Evolutionary conservation across 2,329 filamentous ascomycete genomes (phyloP).

Genomic region (Purpureocillium takamizusanense): DNA sequence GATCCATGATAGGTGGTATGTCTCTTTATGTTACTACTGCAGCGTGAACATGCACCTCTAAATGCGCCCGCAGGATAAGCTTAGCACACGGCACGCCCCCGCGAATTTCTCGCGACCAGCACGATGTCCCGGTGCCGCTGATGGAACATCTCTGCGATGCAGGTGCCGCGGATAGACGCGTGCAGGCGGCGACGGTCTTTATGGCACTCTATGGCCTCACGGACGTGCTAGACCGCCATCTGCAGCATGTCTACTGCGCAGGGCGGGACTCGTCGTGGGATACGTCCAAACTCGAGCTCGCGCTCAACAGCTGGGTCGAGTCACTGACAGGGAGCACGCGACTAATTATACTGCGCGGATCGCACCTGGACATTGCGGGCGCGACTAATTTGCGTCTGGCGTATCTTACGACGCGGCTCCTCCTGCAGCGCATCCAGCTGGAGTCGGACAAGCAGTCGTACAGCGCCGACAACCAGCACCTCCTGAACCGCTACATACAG

Average conservation of each 20-base stretch:
- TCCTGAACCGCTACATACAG: conserved; percentile 26
- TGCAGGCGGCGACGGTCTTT: conserved; percentile 27
- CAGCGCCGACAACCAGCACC: conserved; percentile 9
- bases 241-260: conserved; percentile 26
- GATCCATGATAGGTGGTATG: conserved; percentile 46
- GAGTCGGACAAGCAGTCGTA: conserved; percentile 25
- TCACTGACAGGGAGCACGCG: conserved; percentile 26
- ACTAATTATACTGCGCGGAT: conserved; percentile 31
- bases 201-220: conserved; percentile 35
- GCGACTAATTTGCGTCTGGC: conserved; percentile 41
- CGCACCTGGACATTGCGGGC: conserved; percentile 29
- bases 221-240: conserved; percentile 21
- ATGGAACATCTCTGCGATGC: conserved; percentile 22
- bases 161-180: conserved; percentile 7
- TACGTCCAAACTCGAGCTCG: conserved; percentile 25
- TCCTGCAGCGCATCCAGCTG: conserved; percentile 37
- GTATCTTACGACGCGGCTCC: conserved; percentile 37
- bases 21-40: neutral
- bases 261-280: conserved; percentile 15
- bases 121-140: conserved; percentile 37
- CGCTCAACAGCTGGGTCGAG: conserved; percentile 35
- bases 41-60: neutral
- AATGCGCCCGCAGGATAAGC: conserved; percentile 32
- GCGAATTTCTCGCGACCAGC: conserved; percentile 32
- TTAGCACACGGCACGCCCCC: conserved; percentile 44